Evolutionary conservation across 192 early-diverging fungal genomes (phyloP).

Genomic region (Diversispora eburnea): DNA sequence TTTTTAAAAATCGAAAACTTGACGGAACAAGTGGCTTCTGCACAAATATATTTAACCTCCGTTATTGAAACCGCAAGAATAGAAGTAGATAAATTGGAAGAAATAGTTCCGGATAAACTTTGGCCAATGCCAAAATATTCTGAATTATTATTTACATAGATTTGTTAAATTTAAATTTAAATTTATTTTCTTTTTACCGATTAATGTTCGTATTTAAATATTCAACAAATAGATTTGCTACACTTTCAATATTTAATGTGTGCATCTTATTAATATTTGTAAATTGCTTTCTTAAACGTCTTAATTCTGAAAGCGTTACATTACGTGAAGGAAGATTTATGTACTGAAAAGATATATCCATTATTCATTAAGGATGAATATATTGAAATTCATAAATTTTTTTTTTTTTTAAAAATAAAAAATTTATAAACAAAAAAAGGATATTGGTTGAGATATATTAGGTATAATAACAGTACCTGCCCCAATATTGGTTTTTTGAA

Average conservation of each 20-base stretch:
- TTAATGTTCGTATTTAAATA: conserved; percentile 86
- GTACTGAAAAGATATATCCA: conserved; percentile 35
- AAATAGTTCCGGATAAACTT: conserved; percentile 81
- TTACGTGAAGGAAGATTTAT: conserved; percentile 64
- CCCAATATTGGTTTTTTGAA: conserved; percentile 64
- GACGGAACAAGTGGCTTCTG: conserved; percentile 61
- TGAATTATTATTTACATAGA: conserved; percentile 68
- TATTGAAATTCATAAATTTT: neutral
- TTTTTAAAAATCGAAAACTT: conserved; percentile 57
- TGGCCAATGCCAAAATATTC: conserved; percentile 98
- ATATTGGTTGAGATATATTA: conserved; percentile 42
- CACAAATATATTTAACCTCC: conserved; percentile 58
- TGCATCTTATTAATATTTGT: conserved; percentile 85
- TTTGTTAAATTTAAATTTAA: too few species aligned
- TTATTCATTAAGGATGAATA: conserved; percentile 30
- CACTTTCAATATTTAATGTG: conserved; percentile 67
- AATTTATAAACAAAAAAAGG: conserved; percentile 4
- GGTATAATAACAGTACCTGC: conserved; percentile 59
- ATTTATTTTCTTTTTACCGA: conserved; percentile 15
- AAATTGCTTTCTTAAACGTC: conserved; percentile 78
- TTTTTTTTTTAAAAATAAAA: neutral
- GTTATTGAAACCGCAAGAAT: conserved; percentile 69
- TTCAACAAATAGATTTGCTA: conserved; percentile 84
- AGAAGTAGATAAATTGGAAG: conserved; percentile 74
- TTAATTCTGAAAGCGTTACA: conserved; percentile 77